Evolutionary conservation across 176 grass and related monocot species (phyloP).

Genomic region (Oryza brachyantha): DNA sequence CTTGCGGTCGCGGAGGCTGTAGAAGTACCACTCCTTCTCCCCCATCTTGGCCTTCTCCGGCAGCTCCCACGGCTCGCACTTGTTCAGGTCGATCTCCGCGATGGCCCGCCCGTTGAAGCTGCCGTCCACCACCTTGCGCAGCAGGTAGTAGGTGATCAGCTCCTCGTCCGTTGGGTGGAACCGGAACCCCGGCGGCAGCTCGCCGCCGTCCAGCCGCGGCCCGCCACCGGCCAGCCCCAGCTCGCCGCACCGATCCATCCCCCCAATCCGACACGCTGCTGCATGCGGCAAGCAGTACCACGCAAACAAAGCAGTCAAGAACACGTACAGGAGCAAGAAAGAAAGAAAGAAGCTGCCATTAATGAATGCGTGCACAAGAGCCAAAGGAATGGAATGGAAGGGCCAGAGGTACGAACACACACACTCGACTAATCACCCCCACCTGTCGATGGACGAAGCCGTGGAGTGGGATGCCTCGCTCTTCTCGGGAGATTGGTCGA

Average conservation of each 20-base stretch:
- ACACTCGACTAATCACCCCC: background rate
- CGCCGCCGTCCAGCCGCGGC: constrained; percentile 34
- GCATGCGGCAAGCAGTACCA: no score
- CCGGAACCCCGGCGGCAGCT: constrained; percentile 81
- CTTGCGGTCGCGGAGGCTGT: constrained; percentile 92
- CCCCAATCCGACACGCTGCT: background rate
- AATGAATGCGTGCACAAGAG: constrained; percentile 15
- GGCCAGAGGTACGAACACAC: constrained; percentile 12
- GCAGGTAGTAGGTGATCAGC: constrained; percentile 85
- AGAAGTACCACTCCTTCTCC: constrained; percentile 99
- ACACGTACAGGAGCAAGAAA: background rate
- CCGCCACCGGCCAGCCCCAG: background rate
- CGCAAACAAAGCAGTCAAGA: no score
- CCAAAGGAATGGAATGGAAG: constrained; percentile 45
- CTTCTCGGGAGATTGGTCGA: background rate
- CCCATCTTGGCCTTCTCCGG: constrained; percentile 80
- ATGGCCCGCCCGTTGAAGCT: constrained; percentile 80
- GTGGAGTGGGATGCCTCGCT: background rate
- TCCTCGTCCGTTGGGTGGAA: constrained; percentile 99
- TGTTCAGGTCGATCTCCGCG: constrained; percentile 88
- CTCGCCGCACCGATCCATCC: constrained; percentile 38
- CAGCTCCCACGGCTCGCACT: constrained; percentile 94
- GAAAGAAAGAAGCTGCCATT: background rate
- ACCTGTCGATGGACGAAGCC: constrained; percentile 7
- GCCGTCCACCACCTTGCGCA: constrained; percentile 71